phyloP scores from a whole-genome alignment of 2,329 filamentous ascomycete species.

The Endocalyx cinctus region DNA sequence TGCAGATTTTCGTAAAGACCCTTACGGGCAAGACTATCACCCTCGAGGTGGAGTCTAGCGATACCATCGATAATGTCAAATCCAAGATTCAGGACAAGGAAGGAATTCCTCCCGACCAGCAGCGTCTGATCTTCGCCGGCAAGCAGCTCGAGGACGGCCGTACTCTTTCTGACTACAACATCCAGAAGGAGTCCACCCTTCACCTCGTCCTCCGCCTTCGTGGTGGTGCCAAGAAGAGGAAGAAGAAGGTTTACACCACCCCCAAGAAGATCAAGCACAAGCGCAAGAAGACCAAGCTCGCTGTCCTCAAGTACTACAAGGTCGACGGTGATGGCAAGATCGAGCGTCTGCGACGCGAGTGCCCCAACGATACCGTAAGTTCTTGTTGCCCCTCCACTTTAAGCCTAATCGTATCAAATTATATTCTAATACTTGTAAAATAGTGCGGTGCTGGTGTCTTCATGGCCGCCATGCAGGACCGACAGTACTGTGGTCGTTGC shows the following conservation, averaged over 20 bases:
- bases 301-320: slow-evolving; percentile 99
- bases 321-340: slow-evolving; percentile 99
- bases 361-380: slow-evolving; percentile 82
- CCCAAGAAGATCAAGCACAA: slow-evolving; percentile 99
- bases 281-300: slow-evolving; percentile 99
- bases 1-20: slow-evolving; percentile 77
- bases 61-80: slow-evolving; percentile 99
- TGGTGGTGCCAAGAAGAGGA: slow-evolving; percentile 99
- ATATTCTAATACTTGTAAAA: neutral
- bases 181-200: slow-evolving; percentile 99
- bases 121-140: slow-evolving; percentile 99
- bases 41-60: slow-evolving; percentile 99
- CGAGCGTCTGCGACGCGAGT: slow-evolving; percentile 97
- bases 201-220: slow-evolving; percentile 97
- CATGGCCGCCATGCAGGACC: slow-evolving; percentile 99
- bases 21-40: slow-evolving; percentile 99
- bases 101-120: slow-evolving; percentile 97
- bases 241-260: slow-evolving; percentile 99
- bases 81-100: slow-evolving; percentile 99
- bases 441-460: slow-evolving; percentile 99
- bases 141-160: slow-evolving; percentile 99
- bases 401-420: neutral
- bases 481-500: slow-evolving; percentile 88
- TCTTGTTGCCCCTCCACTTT: neutral
- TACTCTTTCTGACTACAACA: slow-evolving; percentile 99